Base-by-base conservation (phyloP, 768 basidiomycete species). In the Termitomyces sp. region DNA sequence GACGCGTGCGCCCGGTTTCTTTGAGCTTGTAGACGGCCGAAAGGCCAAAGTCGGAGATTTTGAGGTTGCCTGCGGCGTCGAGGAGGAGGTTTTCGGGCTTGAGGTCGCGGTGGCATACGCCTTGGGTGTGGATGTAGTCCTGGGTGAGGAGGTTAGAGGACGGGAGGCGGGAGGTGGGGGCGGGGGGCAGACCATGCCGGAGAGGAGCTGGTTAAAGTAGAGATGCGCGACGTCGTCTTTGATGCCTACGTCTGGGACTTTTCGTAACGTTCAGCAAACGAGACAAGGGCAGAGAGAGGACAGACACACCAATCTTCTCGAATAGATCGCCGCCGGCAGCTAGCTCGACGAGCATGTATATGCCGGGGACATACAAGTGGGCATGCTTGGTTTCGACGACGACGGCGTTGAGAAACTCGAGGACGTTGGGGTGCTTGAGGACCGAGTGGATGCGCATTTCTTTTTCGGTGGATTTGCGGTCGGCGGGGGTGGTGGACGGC, bases 71-170 rank as follows among this genome's bases (percentile, higher is more conserved):
- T 2, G 86, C 83, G 0, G 82, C 83, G 58, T 94, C 89, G 0
- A 99, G 81, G 3, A 99, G 82, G 17, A 98, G 69, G 63, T 99
- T 99, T 70, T 99, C 97, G 0, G 97, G 97, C 67, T 99, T 99
- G 54, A 99, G 80, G 65, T 99, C 97, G 37, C 97, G 85, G 68
- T 99, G 97, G 64, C 92, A 95, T 19, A 99, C 89, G 2, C 97
- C 97, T 73, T 92, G 85, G 8, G 66, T 69, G 65, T 98, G 95
- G 31, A 98, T 88, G 70, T 90, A 96, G 31, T 79, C 76, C 94
- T 96, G 53, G 9, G 21, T n/a, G n/a, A n/a, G n/a, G n/a, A n/a
- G 32, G 43, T 40, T n/a, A 16, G 12, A 23, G 14, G 32, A 50
- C 49, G 6, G 44, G 44, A 31, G 21, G 40, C 48, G 38, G 35